Evolutionary conservation across 2,329 filamentous ascomycete genomes (phyloP).

Genomic region (Canariomyces notabilis): DNA sequence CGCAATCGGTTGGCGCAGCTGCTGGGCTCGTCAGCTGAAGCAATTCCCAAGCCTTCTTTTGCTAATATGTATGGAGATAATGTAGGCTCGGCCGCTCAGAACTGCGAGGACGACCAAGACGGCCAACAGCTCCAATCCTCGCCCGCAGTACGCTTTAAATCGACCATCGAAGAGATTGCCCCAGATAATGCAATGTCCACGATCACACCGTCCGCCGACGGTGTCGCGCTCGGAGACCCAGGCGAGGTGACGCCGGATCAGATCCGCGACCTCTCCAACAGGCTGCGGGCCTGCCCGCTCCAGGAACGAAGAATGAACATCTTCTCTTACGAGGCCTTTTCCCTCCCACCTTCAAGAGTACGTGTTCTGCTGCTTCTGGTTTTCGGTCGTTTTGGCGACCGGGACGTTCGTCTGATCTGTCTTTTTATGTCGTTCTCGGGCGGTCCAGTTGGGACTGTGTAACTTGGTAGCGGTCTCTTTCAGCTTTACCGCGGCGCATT

Average conservation of each 20-base stretch:
- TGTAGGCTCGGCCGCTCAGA: constrained; percentile 11
- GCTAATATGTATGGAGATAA: constrained; percentile 2
- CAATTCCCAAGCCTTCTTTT: constrained; percentile 7
- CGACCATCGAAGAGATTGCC: constrained; percentile 65
- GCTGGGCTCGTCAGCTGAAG: constrained; percentile 1
- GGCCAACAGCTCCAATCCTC: constrained; percentile 10
- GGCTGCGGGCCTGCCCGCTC: constrained; percentile 67
- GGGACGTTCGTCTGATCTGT: constrained; percentile 1
- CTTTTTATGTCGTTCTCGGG: constrained; percentile 5
- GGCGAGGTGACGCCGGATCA: constrained; percentile 53
- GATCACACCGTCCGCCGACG: constrained; percentile 20
- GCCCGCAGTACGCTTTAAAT: constrained; percentile 65
- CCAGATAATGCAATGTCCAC: constrained; percentile 35
- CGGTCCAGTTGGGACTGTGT: constrained; percentile 2
- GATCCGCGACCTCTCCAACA: constrained; percentile 65
- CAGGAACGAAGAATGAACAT: constrained; percentile 81
- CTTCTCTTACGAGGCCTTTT: constrained; percentile 86
- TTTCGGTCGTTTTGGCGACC: background rate
- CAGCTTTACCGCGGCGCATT: background rate
- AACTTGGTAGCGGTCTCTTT: background rate
- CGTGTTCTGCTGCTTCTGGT: constrained; percentile 33
- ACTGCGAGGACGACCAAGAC: background rate
- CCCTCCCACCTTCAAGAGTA: constrained; percentile 78
- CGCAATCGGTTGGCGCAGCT: background rate
- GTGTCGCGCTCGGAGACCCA: constrained; percentile 29